These are phyloP conservation scores for Pythium periplocum DNA, from an alignment of 352 stramenopile species.

Conservation along the genomic window DNA sequence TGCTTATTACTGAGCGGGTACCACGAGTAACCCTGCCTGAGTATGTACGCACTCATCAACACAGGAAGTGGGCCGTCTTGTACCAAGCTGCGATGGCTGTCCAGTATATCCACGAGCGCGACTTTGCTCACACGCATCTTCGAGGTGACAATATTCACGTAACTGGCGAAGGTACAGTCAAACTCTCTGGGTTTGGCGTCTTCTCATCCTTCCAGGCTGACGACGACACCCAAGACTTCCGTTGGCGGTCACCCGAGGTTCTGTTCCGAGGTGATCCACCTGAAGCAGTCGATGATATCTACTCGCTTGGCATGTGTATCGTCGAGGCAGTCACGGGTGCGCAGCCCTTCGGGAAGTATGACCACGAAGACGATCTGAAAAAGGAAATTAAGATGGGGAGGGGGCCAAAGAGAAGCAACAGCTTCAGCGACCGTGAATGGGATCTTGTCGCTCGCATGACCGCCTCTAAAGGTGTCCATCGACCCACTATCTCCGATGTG, in stretches of 20 bases:
- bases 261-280: background rate
- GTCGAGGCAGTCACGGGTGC: conserved; percentile 6
- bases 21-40: conserved; percentile 1
- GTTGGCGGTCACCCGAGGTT: background rate
- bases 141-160: conserved; percentile 2
- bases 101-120: conserved; percentile 12
- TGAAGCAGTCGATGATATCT: conserved; percentile 3
- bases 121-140: background rate
- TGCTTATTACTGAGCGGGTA: conserved; percentile 3
- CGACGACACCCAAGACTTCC: background rate
- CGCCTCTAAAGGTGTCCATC: conserved; percentile 1
- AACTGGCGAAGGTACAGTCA: background rate
- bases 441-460: conserved; percentile 3
- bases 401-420: background rate
- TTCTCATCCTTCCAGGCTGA: background rate
- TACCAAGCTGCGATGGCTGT: conserved; percentile 4
- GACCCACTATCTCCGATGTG: conserved; percentile 2
- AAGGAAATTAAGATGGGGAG: background rate
- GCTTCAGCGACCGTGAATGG: conserved; percentile 4
- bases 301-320: conserved; percentile 11
- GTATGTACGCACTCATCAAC: background rate
- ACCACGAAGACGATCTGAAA: background rate
- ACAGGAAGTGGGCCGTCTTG: conserved; percentile 2
- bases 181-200: background rate
- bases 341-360: background rate